Evolutionary conservation across 2,329 filamentous ascomycete genomes (phyloP), one percentile per base, ranked within the genome.

Genomic region (Aspergillus vadensis): DNA sequence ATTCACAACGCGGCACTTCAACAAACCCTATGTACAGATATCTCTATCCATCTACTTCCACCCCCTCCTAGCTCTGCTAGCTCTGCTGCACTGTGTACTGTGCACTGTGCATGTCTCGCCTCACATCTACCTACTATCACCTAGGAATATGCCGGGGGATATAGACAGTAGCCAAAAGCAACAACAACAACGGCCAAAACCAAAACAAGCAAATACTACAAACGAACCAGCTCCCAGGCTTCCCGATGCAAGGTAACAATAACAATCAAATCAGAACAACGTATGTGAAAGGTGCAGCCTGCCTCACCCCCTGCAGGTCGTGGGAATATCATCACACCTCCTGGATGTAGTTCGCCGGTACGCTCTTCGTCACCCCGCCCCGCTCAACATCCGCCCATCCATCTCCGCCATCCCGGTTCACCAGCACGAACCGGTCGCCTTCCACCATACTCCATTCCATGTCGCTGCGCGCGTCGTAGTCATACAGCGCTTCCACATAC

Each of bases 351-450:
- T 92, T 96, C 39, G 93, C 93, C 49, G 95, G 95, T 57, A 99
- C 95, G 74, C 92, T 97, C 72, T 88, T 93, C 52, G 88, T 91
- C 43, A 88, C 81, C 1, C 93, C 93, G 17, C 91, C 92, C 76
- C 91, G 92, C 80, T 98, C 95, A 17, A 99, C 95, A 79, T 98
- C 95, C 27, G 89, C 91, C 95, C 95, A 99, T 0, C 95, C 95
- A 79, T 98, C 95, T 1, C 95, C 95, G 0, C 88, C 85, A 72
- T 98, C 94, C 59, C 91, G 88, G 70, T 88, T 92, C 63, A 97
- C 87, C 32, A 99, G 81, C 41, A 99, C 92, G 70, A 99, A 96
- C 55, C 88, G 85, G 77, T 99, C 95, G 0, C 95, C 95, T 76
- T 96, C 94, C 0, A 76, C 75, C 91, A 99, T 99, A 70, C 84